Conservation (phyloP, 208 protist genomes). For the Jaenimonas drosophilae region DNA sequence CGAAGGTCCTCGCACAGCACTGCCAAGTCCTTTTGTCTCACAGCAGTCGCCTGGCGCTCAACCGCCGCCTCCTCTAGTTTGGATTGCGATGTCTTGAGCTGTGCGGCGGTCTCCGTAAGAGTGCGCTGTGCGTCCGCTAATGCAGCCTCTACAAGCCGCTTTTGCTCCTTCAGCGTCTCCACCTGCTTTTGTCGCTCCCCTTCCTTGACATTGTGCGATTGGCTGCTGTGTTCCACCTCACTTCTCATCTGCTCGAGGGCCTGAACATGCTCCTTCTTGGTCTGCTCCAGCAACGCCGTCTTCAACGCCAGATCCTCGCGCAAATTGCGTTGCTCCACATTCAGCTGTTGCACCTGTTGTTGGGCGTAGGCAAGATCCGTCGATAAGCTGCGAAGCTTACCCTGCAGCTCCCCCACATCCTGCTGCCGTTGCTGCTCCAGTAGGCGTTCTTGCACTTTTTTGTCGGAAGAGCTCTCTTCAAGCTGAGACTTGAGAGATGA, state of each 20-base stretch:
- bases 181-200: conserved; percentile 17
- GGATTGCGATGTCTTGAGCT: no score
- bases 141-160: no score
- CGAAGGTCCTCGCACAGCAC: conserved; percentile 36
- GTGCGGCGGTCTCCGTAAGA: no score
- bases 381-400: conserved; percentile 22
- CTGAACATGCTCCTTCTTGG: conserved; percentile 18
- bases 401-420: conserved; percentile 35
- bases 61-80: conserved; percentile 41
- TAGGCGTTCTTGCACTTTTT: conserved; percentile 37
- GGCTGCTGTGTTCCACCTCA: conserved; percentile 7
- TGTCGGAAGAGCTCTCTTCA: conserved; percentile 39
- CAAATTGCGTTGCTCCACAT: conserved; percentile 35
- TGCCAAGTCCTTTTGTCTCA: conserved; percentile 24
- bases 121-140: no score
- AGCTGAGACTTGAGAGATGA: conserved; percentile 27
- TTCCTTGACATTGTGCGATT: conserved; percentile 7
- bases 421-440: conserved; percentile 41
- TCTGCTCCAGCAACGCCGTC: conserved; percentile 20
- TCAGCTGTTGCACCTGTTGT: conserved; percentile 50
- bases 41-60: conserved; percentile 27
- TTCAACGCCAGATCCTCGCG: conserved; percentile 42
- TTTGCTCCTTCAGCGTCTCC: conserved; percentile 10
- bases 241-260: conserved; percentile 14
- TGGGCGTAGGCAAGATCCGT: conserved; percentile 41